These are phyloP conservation scores for Taphrina betulina DNA, from an alignment of 1,139 yeast genomes.

Conservation along the genomic window DNA sequence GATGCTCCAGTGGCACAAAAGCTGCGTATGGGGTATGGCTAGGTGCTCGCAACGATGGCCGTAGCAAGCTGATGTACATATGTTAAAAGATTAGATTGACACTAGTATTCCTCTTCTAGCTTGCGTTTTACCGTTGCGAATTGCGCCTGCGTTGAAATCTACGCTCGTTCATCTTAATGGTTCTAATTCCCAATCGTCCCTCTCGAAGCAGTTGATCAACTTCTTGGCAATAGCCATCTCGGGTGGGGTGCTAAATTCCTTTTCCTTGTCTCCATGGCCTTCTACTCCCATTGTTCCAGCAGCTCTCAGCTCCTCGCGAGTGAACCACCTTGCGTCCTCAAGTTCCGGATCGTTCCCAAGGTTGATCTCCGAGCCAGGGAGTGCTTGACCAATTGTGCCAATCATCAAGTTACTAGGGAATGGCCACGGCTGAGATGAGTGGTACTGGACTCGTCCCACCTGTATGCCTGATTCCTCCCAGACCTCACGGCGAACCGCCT, in stretches of 20 bases:
- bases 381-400: conserved; percentile 71
- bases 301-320: conserved; percentile 59
- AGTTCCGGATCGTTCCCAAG: conserved; percentile 82
- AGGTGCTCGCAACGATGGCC: no score
- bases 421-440: conserved; percentile 92
- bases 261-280: conserved; percentile 38
- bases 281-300: conserved; percentile 54
- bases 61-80: no score
- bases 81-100: no score
- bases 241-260: conserved; percentile 48
- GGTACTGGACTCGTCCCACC: conserved; percentile 57
- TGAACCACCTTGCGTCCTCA: conserved; percentile 41
- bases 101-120: no score
- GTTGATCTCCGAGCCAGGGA: conserved; percentile 62
- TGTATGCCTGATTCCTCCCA: conserved; percentile 94
- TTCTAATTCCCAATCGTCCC: conserved; percentile 30
- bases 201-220: conserved; percentile 41
- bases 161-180: no score
- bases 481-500: conserved; percentile 81
- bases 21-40: no score
- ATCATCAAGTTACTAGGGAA: conserved; percentile 91
- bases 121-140: no score
- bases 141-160: no score
- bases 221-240: conserved; percentile 53
- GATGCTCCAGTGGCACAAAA: no score